Conservation (phyloP, 257 asterid species). For the Striga asiatica region DNA sequence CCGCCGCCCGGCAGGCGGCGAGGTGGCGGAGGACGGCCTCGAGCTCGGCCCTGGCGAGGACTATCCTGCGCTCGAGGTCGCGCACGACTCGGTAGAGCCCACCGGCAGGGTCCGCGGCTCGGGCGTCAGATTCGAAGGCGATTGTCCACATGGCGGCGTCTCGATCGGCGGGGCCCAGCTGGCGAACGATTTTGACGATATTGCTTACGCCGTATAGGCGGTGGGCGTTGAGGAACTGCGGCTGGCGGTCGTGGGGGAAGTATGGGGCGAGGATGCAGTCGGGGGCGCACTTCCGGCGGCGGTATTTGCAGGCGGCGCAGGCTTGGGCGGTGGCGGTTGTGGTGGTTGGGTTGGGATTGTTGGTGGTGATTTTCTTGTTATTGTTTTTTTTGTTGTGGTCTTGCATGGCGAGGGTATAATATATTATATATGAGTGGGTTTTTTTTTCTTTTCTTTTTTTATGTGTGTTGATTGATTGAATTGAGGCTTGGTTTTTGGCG, state of each 20-base stretch:
- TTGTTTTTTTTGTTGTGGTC: constrained; percentile 7
- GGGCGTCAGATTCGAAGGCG: constrained; percentile 20
- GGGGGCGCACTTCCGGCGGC: constrained; percentile 29
- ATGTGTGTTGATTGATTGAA: constrained; percentile 33
- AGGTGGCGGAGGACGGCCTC: constrained; percentile 63
- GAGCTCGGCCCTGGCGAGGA: constrained; percentile 32
- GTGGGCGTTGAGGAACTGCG: background rate
- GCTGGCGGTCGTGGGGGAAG: constrained; percentile 22
- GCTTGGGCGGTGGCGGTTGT: constrained; percentile 10
- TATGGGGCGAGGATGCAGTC: constrained; percentile 27
- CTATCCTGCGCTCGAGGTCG: background rate
- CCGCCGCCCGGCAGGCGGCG: constrained; percentile 41
- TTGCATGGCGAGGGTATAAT: constrained; percentile 41
- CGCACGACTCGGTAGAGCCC: constrained; percentile 19
- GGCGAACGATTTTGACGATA: constrained; percentile 11
- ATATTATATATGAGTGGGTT: too few relatives aligned
- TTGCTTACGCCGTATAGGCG: constrained; percentile 28
- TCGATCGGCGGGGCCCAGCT: background rate
- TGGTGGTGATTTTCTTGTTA: constrained; percentile 12
- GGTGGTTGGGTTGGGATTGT: background rate
- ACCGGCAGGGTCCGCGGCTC: constrained; percentile 29
- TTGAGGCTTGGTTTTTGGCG: constrained; percentile 31
- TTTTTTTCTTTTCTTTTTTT: too few relatives aligned
- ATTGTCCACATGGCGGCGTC: constrained; percentile 17
- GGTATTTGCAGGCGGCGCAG: constrained; percentile 54